Evolutionary conservation across 371 early-diverging fungal genomes (phyloP), one percentile per base, ranked within the genome.

Genomic region (Rhizomucor pusillus): DNA sequence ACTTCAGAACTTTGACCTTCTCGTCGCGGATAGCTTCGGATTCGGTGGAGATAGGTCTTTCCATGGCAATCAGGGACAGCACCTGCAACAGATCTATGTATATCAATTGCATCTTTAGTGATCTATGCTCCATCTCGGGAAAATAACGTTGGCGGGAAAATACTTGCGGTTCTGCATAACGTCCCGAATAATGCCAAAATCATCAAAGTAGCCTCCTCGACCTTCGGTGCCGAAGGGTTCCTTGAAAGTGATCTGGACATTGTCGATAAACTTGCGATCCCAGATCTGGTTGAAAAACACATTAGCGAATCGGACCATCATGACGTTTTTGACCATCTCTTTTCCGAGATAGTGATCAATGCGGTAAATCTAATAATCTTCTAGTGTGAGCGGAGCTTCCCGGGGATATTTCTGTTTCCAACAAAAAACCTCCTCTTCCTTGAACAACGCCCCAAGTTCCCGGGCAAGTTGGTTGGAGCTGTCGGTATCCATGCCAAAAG

Each of bases 321-420:
- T 86, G 53, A 97, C 69, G 71, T 97, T 97, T 77, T 98, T 98
- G 60, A 98, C 98, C 99, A 98, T 98, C 63, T 98, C 99, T 69
- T 98, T 98, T 60, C 99, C 99, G 50, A 98, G 88, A 62, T 98
- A 98, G 68, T 98, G 98, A 69, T 98, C 98, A 62, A 98, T 98
- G 60, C 99, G 92, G 79, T 93, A 98, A 44, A 94, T 90, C 90
- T 92, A 66, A n/a, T 36, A 29, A 29, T 29, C 29, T n/a, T n/a
- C n/a, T 1, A 45, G 45, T 20, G 45, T 45, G 22, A 45, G 19
- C 4, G 25, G 14, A 13, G 5, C 16, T 29, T 29, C 29, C 29
- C n/a, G n/a, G 29, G 29, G 45, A 29, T 7, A 29, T 29, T 29
- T 43, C 5, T n/a, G 5, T 12, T 11, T 34, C 20, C 36, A 11